These are phyloP conservation scores for Spongospora subterranea DNA, from an alignment of 208 protist species.

Conservation along the genomic window DNA sequence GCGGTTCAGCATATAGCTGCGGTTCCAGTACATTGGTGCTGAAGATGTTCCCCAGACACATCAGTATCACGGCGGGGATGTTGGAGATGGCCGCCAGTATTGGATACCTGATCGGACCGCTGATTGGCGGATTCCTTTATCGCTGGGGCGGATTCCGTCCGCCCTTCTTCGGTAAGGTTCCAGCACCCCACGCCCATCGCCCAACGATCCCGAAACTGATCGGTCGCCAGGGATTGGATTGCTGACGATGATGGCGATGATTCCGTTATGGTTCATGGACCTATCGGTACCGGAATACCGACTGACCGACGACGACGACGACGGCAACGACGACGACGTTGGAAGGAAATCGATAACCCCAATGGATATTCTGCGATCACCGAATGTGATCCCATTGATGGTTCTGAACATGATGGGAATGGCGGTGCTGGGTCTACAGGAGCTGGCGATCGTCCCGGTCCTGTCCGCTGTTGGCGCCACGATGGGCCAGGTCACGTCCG, in stretches of 20 bases:
- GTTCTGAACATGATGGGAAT: neutral
- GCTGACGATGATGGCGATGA: neutral
- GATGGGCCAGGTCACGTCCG: neutral
- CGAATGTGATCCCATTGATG: neutral
- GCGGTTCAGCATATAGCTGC: conserved; percentile 13
- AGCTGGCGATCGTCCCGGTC: conserved; percentile 23
- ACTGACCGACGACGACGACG: neutral
- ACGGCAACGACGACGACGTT: neutral
- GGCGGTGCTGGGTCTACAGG: neutral
- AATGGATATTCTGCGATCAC: neutral
- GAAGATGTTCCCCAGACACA: neutral
- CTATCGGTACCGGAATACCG: too few relatives aligned
- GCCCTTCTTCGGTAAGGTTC: neutral
- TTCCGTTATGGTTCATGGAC: neutral
- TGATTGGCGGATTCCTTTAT: neutral
- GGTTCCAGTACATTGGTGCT: neutral
- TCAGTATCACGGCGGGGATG: neutral
- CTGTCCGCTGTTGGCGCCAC: neutral
- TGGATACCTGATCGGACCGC: conserved; percentile 25
- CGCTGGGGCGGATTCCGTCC: neutral
- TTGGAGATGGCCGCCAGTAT: neutral
- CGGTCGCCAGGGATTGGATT: neutral
- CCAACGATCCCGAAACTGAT: neutral
- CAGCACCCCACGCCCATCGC: neutral
- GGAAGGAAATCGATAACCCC: neutral